Base-by-base conservation (phyloP, 176 grass and related monocot species). In the Cenchrus fungigraminus region DNA sequence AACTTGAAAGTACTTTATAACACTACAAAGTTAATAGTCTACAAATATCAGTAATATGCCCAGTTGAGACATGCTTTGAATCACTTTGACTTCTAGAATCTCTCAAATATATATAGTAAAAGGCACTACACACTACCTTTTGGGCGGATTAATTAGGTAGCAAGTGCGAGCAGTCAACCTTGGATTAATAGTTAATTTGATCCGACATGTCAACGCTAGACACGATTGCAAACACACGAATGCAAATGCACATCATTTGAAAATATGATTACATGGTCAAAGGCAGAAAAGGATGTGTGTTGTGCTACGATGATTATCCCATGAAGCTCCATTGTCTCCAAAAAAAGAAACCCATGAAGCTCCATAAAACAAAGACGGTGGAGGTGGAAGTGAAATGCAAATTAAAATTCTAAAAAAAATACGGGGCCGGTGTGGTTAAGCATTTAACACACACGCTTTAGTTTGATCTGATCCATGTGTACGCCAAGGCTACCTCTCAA, bases 331-430 rank as follows among this genome's bases (percentile, higher is more conserved):
- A 40, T 40, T 32, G 31, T 32, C 31, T 32, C 22, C 22, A 25
- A 32, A 32, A 32, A 32, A 32, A 32, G 1, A 32, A 32, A 25
- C 22, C 4, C 37, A 40, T 40, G 37, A 40, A 40, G 37, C 37
- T 40, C 37, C 37, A 40, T 40, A 40, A 40, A 40, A 40, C 3
- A 40, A 40, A 40, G 37, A 40, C 37, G 37, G 37, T 3, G 55
- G 16, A 42, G 4, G 34, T 66, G 52, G 66, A 59, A 82, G 71
- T 59, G 61, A 82, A 60, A 60, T 12, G 71, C 59, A 87, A 66
- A 25, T 51, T 10, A 49, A 32, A 40, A 40, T 40, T 40, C 37
- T 40, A 67, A 43, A 19, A 25, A 25, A 19, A 16, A 62, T 25
- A 28, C 4, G 37, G 37, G 37, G 37, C 37, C 1, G 37, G 37